A percentile compares a stretch with the other conserved stretches of the same genome.
These are phyloP conservation scores for Asterochloris erici DNA, from an alignment of 139 green algal species.

Conservation along the genomic window DNA sequence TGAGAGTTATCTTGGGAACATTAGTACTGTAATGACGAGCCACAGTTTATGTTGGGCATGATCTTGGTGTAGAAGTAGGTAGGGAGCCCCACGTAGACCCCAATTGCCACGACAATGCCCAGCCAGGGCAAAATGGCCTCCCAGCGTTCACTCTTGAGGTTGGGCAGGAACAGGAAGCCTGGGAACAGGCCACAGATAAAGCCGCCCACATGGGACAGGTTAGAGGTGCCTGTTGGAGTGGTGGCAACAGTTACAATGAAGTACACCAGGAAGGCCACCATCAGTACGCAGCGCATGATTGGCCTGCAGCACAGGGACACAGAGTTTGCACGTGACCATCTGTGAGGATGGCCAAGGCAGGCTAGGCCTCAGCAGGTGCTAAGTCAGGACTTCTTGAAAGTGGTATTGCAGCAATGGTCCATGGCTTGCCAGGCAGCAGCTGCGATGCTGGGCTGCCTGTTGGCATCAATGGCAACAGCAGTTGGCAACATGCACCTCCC, in stretches of 20 bases:
- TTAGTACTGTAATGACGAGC: neutral
- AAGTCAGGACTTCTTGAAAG: neutral
- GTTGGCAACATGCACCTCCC: neutral
- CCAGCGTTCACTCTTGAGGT: constrained; percentile 45
- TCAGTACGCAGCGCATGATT: constrained; percentile 47
- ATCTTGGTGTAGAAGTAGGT: constrained; percentile 30
- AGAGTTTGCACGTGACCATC: neutral
- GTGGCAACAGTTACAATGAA: constrained; percentile 44
- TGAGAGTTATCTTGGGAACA: neutral
- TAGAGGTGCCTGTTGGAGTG: constrained; percentile 29
- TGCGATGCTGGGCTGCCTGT: neutral
- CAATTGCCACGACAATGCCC: constrained; percentile 15
- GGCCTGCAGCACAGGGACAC: constrained; percentile 24
- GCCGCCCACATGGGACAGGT: constrained; percentile 68
- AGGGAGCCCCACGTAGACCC: constrained; percentile 26
- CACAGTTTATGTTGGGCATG: constrained; percentile 12
- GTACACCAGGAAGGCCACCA: constrained; percentile 48
- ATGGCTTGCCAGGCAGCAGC: neutral
- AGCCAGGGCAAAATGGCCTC: constrained; percentile 24
- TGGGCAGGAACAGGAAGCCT: constrained; percentile 64
- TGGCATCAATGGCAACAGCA: neutral
- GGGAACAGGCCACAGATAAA: constrained; percentile 62
- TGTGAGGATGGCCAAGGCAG: neutral
- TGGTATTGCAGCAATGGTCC: neutral
- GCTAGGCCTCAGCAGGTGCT: neutral